These are phyloP conservation scores for Pyrenochaeta sp. DNA, from an alignment of 2,329 filamentous ascomycete species.

Conservation along the genomic window DNA sequence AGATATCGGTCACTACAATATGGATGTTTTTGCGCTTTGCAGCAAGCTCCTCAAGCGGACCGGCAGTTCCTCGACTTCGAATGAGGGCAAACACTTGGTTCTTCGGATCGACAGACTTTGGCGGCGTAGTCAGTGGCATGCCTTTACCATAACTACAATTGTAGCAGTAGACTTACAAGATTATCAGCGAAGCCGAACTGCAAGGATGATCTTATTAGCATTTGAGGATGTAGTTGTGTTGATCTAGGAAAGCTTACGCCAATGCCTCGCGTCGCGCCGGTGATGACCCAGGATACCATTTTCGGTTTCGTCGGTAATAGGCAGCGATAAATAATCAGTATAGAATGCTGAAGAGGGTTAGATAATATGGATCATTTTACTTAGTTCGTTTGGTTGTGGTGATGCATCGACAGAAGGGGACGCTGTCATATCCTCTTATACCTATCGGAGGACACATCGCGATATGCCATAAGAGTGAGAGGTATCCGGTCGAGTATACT, in stretches of 20 bases:
- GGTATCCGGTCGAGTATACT: too few relatives aligned
- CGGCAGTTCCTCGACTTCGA: slow-evolving; percentile 14
- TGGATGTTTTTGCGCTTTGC: slow-evolving; percentile 19
- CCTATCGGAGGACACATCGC: too few relatives aligned
- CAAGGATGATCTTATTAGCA: too few relatives aligned
- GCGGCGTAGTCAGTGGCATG: too few relatives aligned
- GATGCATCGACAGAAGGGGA: slow-evolving; percentile 5
- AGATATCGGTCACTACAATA: slow-evolving; percentile 18
- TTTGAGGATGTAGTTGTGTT: too few relatives aligned
- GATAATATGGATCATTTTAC: slow-evolving; percentile 4
- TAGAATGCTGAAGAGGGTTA: slow-evolving; percentile 1
- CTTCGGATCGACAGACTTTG: slow-evolving; percentile 15
- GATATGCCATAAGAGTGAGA: background rate
- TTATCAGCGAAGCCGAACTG: slow-evolving; percentile 15
- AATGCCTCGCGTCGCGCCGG: slow-evolving; percentile 21
- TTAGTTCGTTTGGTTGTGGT: slow-evolving; percentile 4
- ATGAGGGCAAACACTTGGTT: slow-evolving; percentile 25
- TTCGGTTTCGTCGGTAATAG: slow-evolving; percentile 4
- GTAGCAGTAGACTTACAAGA: too few relatives aligned
- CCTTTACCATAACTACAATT: too few relatives aligned
- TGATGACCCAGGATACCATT: slow-evolving; percentile 22
- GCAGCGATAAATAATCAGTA: slow-evolving; percentile 6
- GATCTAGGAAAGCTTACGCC: too few relatives aligned
- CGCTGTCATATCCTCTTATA: slow-evolving; percentile 7
- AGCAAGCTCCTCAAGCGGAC: slow-evolving; percentile 19